These are phyloP conservation scores for Herpotrichia juniperi DNA, from an alignment of 2,329 filamentous ascomycete species.

Conservation along the genomic window DNA sequence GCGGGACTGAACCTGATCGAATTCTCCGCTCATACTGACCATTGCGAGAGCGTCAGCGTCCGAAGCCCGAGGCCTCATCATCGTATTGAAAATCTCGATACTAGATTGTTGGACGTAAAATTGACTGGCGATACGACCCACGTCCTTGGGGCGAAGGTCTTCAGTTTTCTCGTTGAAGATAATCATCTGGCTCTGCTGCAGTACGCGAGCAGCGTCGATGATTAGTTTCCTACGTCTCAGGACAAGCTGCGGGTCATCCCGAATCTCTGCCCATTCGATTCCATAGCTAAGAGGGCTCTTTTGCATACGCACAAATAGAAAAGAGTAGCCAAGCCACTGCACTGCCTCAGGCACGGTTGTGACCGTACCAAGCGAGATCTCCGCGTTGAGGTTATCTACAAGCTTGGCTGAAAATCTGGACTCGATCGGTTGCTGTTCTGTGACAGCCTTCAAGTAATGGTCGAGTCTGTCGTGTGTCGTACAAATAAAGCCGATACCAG, in stretches of 20 bases:
- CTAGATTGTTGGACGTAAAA: constrained; percentile 94
- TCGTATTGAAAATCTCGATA: constrained; percentile 92
- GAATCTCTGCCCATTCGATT: constrained; percentile 90
- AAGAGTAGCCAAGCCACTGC: constrained; percentile 97
- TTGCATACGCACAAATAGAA: constrained; percentile 95
- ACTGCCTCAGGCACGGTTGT: constrained; percentile 93
- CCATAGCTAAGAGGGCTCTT: constrained; percentile 90
- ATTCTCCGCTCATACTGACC: constrained; percentile 97
- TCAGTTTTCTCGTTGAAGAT: constrained; percentile 96
- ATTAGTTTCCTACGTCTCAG: constrained; percentile 84
- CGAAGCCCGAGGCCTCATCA: constrained; percentile 85
- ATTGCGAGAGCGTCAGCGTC: constrained; percentile 94
- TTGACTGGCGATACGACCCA: constrained; percentile 95
- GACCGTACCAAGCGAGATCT: constrained; percentile 91
- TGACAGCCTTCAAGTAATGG: constrained; percentile 92
- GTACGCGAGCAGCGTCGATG: constrained; percentile 82
- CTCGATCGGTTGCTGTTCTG: constrained; percentile 95
- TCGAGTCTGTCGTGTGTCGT: constrained; percentile 92
- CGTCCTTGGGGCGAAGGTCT: constrained; percentile 90
- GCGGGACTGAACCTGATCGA: constrained; percentile 93
- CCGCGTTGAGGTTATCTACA: constrained; percentile 95
- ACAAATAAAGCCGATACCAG: constrained; percentile 96
- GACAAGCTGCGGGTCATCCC: constrained; percentile 86
- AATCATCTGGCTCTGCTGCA: constrained; percentile 97
- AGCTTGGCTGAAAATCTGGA: constrained; percentile 94